Base-by-base conservation (phyloP, 495 filamentous ascomycete genomes). In the Aspergillus hancockii region DNA sequence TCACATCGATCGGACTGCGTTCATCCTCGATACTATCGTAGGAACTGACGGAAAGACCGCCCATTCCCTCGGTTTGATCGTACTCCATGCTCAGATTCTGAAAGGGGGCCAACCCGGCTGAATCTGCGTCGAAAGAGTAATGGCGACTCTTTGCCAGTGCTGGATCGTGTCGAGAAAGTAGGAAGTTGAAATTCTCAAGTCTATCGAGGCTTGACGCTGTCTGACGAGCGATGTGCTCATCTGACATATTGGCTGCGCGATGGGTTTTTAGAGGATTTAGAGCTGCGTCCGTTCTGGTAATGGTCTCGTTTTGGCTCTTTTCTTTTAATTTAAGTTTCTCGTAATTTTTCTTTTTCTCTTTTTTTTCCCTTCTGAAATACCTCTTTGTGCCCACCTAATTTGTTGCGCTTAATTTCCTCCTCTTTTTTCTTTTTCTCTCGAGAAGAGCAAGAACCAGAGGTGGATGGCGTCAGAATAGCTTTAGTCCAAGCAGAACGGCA, bases 11-110 rank as follows among this genome's bases (percentile, higher is more conserved):
- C 34, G 75, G 72, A 46, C 63, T 69, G 55, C 74, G 75, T 28
- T 80, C 77, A 58, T 78, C 75, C 7, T 80, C 77, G 59, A 80
- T 71, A 57, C 75, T 79, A 51, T 80, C 77, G 63, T 80, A 80
- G 38, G 77, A 80, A 63, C 77, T 80, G 66, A 80, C 77, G 16
- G 77, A 80, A 13, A 80, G 60, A 19, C 77, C 77, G 41, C 77
- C 77, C 70, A 78, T 71, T 51, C 77, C 77, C 58, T 80, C 77
- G 4, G 77, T 78, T 47, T 76, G 77, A 56, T 80, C 77, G 60
- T 77, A 78, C 55, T 78, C 71, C 71, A 78, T 76, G 56, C 70
- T 74, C 61, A 74, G 58, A 49, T 71, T 75, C 55, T 66, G 54
- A 49, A 73, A 70, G 47, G 74, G 67, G 57, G 71, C 69, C 66